Percentiles rank a stretch among this genome's conserved stretches.
phyloP scores from a whole-genome alignment of 2,329 filamentous ascomycete genomes.

The Neonectria magnoliae region DNA sequence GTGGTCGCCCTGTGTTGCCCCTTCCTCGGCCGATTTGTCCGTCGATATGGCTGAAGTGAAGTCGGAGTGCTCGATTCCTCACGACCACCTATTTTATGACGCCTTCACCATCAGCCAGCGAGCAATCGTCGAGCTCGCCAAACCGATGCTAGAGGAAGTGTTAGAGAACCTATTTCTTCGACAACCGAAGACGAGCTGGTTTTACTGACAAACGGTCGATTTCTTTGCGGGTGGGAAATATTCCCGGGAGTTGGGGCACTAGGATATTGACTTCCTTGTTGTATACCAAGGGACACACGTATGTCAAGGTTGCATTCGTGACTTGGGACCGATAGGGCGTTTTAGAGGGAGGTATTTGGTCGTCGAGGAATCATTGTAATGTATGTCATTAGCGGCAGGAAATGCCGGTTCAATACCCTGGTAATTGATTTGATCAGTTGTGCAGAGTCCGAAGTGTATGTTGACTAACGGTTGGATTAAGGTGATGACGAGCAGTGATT shows the following conservation, averaged over 20 bases:
- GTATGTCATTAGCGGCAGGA: neutral
- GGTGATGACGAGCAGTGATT: neutral
- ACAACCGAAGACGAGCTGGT: constrained; percentile 29
- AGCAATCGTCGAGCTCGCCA: constrained; percentile 40
- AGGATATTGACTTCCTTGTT: constrained; percentile 44
- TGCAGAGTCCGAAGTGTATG: neutral
- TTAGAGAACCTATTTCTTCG: constrained; percentile 38
- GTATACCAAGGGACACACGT: constrained; percentile 11
- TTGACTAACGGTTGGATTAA: neutral
- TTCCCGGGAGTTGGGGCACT: constrained; percentile 49
- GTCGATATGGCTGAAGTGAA: constrained; percentile 23
- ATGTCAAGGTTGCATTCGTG: neutral
- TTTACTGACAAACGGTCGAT: constrained; percentile 36
- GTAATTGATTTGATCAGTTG: constrained; percentile 1
- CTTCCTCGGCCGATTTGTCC: constrained; percentile 24
- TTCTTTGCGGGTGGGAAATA: constrained; percentile 38
- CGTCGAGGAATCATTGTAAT: neutral
- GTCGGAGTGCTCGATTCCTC: constrained; percentile 52
- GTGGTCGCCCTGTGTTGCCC: constrained; percentile 53
- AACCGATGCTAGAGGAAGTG: constrained; percentile 31
- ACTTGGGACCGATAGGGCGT: constrained; percentile 9
- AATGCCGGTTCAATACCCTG: neutral
- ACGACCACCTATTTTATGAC: constrained; percentile 63
- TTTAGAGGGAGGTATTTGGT: neutral
- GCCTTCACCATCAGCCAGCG: constrained; percentile 56